Evolutionary conservation across 2,329 filamentous ascomycete species (phyloP).

Genomic region (Colletotrichum cordylinicola): DNA sequence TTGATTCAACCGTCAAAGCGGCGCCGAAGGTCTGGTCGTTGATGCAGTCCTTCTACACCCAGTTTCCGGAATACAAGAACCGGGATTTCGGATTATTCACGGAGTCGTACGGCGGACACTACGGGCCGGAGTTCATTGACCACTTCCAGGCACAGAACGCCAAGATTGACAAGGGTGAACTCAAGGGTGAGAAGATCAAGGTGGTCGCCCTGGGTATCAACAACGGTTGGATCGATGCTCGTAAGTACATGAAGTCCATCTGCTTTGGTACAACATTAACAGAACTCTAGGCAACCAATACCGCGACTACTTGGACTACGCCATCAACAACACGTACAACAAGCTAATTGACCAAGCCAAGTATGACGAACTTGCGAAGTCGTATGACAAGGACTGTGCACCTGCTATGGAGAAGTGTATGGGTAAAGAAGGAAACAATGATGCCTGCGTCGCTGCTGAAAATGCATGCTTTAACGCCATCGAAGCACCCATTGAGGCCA

Average conservation of each 20-base stretch:
- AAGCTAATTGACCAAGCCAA: constrained; percentile 26
- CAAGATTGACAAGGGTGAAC: constrained; percentile 47
- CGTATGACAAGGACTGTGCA: constrained; percentile 27
- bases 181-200: constrained; percentile 48
- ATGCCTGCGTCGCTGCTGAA: constrained; percentile 31
- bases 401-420: constrained; percentile 26
- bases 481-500: constrained; percentile 24
- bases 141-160: constrained; percentile 65
- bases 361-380: constrained; percentile 9
- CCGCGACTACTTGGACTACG: constrained; percentile 47
- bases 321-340: constrained; percentile 48
- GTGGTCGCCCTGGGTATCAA: constrained; percentile 61
- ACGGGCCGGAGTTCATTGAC: constrained; percentile 59
- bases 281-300: constrained; percentile 34
- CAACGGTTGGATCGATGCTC: constrained; percentile 59
- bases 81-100: constrained; percentile 62
- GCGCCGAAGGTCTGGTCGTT: constrained; percentile 60
- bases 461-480: constrained; percentile 31
- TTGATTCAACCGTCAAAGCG: constrained; percentile 48
- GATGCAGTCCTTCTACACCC: constrained; percentile 66
- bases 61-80: constrained; percentile 67
- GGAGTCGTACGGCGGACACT: constrained; percentile 64
- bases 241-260: not conserved
- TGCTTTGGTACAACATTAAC: not conserved
- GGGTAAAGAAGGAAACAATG: constrained; percentile 23